Conservation (phyloP, 2,329 filamentous ascomycete genomes). For the Zasmidium cellare region DNA sequence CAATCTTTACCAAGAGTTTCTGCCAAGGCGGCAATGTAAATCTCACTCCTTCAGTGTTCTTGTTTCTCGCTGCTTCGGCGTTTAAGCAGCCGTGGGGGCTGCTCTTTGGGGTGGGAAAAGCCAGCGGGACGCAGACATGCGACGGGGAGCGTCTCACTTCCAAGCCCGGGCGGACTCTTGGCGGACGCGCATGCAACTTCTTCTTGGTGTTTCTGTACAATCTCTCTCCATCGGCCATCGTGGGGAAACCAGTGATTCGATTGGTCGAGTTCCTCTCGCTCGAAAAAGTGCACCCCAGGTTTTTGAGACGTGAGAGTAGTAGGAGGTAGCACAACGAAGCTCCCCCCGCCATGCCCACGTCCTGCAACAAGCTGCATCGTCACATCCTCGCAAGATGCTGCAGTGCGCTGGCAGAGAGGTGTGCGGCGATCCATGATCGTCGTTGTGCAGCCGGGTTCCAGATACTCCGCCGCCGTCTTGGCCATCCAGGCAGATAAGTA, state of each 20-base stretch:
- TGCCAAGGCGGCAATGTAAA: constrained; percentile 18
- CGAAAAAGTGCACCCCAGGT: too few relatives aligned
- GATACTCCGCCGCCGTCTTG: neutral
- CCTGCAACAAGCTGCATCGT: too few relatives aligned
- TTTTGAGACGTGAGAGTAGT: too few relatives aligned
- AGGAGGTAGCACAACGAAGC: too few relatives aligned
- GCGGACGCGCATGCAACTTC: neutral
- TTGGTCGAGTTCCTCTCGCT: neutral
- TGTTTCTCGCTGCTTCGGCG: neutral
- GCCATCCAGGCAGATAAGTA: neutral
- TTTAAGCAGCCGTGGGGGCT: neutral
- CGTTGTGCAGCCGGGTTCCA: neutral
- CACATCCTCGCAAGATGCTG: neutral
- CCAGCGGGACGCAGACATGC: too few relatives aligned
- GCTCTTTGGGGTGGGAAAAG: neutral
- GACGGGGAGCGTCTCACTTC: neutral
- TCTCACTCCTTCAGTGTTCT: constrained; percentile 4
- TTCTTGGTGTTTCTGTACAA: neutral
- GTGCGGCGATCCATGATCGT: neutral
- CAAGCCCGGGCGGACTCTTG: neutral
- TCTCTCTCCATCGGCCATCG: neutral
- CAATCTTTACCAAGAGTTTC: neutral
- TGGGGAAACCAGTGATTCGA: neutral
- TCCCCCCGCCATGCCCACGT: too few relatives aligned
- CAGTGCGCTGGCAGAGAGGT: neutral